Evolutionary conservation across 768 basidiomycete species (phyloP).

Genomic region (Clitopilus passeckerianus): DNA sequence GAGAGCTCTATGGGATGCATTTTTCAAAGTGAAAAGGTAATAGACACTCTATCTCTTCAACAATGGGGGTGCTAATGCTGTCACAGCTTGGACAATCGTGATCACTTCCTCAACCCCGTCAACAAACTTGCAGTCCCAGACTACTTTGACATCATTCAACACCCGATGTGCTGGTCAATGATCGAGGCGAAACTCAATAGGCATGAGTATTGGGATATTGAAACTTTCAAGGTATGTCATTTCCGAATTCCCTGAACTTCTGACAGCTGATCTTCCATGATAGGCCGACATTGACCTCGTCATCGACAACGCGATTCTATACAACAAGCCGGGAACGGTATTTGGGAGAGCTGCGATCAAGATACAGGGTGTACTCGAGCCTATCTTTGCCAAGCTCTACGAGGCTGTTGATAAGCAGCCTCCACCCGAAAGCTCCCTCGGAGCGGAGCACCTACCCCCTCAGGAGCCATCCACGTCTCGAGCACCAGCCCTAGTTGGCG

Average conservation of each 20-base stretch:
- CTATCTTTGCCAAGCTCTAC: conserved; percentile 40
- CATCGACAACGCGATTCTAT: conserved; percentile 77
- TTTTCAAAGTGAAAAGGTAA: conserved; percentile 69
- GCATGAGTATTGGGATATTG: conserved; percentile 77
- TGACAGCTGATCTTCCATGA: not conserved
- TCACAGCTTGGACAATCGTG: conserved; percentile 63
- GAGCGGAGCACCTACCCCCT: no score
- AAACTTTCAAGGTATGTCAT: conserved; percentile 59
- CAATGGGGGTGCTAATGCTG: conserved; percentile 5
- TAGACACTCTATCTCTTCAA: conserved; percentile 19
- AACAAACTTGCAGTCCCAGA: conserved; percentile 77
- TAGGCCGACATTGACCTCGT: conserved; percentile 85
- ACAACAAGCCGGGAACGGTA: conserved; percentile 73
- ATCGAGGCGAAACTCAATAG: conserved; percentile 81
- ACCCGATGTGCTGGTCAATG: conserved; percentile 84
- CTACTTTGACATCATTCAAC: conserved; percentile 81
- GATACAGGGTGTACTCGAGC: conserved; percentile 39
- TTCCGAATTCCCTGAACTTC: not conserved
- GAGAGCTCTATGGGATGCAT: conserved; percentile 49
- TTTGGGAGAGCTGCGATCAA: conserved; percentile 67
- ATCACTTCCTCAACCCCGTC: conserved; percentile 81
- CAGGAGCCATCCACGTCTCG: not conserved
- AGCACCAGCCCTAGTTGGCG: conserved; percentile 42
- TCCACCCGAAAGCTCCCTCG: not conserved
- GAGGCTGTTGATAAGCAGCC: conserved; percentile 12